Evolutionary conservation across 176 grass and related monocot species (phyloP).

Genomic region (Echinochloa phyllopogon): DNA sequence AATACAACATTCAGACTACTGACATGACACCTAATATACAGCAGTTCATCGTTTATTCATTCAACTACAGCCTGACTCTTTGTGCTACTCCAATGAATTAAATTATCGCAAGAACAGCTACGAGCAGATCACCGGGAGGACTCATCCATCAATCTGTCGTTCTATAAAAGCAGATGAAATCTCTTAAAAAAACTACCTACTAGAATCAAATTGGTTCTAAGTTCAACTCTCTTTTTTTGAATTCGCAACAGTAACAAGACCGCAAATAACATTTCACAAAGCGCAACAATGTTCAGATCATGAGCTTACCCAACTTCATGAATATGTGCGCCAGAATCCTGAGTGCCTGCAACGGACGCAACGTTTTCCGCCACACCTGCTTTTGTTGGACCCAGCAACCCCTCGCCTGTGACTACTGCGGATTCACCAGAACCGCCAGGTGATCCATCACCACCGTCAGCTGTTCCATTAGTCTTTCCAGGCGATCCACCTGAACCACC

Average conservation of each 20-base stretch:
- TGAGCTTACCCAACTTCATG: background rate
- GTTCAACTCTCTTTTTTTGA: background rate
- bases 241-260: background rate
- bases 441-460: background rate
- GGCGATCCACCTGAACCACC: background rate
- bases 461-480: background rate
- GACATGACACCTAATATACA: background rate
- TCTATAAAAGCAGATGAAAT: background rate
- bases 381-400: background rate
- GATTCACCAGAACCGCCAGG: background rate
- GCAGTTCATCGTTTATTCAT: background rate
- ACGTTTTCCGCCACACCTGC: background rate
- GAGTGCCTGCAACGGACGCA: background rate
- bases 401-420: no score
- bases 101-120: background rate
- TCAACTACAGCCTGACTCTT: background rate
- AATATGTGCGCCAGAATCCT: background rate
- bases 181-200: background rate
- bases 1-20: conserved; percentile 9
- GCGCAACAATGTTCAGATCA: background rate
- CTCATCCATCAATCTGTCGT: background rate
- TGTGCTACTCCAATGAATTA: conserved; percentile 9
- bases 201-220: background rate
- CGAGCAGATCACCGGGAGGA: background rate
- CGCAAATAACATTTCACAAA: background rate